Evolutionary conservation across 306 rosid species (phyloP).

Genomic region (Aeschynomene evenia): DNA sequence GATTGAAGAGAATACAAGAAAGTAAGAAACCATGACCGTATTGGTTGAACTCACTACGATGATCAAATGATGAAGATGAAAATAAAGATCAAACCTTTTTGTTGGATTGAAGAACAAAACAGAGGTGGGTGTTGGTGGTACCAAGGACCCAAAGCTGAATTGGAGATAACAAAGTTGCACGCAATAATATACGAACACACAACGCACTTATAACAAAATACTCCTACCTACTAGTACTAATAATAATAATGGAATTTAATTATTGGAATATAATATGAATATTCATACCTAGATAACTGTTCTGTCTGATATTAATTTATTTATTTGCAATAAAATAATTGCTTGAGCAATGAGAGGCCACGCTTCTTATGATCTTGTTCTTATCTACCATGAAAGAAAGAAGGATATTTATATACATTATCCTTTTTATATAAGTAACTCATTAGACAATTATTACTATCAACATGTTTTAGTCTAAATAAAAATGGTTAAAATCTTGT

Average conservation of each 20-base stretch:
- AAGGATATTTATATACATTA: too few relatives aligned
- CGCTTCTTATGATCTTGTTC: too few relatives aligned
- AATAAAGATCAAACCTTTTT: slow-evolving; percentile 21
- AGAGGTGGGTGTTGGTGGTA: not conserved
- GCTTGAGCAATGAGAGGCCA: too few relatives aligned
- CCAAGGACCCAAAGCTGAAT: not conserved
- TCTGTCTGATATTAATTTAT: too few relatives aligned
- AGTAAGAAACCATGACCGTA: not conserved
- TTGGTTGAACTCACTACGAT: not conserved
- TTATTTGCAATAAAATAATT: too few relatives aligned
- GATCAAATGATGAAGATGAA: not conserved
- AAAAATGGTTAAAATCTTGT: too few relatives aligned
- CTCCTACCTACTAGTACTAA: not conserved
- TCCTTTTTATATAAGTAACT: too few relatives aligned
- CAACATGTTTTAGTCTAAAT: too few relatives aligned
- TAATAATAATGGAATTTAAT: not conserved
- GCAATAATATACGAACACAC: not conserved
- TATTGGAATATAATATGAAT: too few relatives aligned
- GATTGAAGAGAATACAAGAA: not conserved
- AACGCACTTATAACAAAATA: too few relatives aligned
- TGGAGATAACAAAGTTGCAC: not conserved
- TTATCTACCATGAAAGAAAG: too few relatives aligned
- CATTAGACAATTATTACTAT: too few relatives aligned
- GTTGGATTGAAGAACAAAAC: slow-evolving; percentile 9
- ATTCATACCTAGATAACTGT: not conserved